Evolutionary conservation across 495 filamentous ascomycete species (phyloP).

Genomic region (Ramalina peruviana): DNA sequence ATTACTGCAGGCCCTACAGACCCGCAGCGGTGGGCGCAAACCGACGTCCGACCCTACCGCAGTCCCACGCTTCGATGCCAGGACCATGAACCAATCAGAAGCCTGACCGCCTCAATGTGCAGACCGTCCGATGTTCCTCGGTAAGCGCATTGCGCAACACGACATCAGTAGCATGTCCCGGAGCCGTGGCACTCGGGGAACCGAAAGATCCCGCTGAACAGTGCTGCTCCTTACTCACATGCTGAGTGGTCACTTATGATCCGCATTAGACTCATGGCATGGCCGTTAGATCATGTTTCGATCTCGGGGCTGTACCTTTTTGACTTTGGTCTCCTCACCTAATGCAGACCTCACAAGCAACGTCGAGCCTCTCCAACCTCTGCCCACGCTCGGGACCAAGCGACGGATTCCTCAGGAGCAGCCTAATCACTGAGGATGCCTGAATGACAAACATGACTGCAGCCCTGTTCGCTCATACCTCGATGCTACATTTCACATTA

Average conservation of each 20-base stretch:
- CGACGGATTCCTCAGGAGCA: slow-evolving; percentile 10
- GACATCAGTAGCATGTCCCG: background rate
- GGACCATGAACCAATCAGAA: background rate
- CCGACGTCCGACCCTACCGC: background rate
- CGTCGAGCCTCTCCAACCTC: slow-evolving; percentile 2
- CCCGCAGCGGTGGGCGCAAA: slow-evolving; percentile 2
- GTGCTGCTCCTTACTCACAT: background rate
- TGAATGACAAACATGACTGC: background rate
- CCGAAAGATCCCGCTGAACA: background rate
- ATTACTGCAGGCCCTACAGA: background rate
- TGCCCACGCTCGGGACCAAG: slow-evolving; percentile 5
- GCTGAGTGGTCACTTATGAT: slow-evolving; percentile 2
- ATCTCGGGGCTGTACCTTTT: slow-evolving; percentile 8
- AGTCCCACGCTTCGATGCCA: background rate
- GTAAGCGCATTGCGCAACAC: slow-evolving; percentile 4
- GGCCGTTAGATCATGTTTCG: slow-evolving; percentile 1
- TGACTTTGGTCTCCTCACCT: slow-evolving; percentile 5
- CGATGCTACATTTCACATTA: background rate
- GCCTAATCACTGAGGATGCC: slow-evolving; percentile 12
- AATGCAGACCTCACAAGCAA: slow-evolving; percentile 1
- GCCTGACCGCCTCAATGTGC: background rate
- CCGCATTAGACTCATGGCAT: slow-evolving; percentile 4
- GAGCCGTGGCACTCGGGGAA: background rate
- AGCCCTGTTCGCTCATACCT: background rate
- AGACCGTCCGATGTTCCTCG: background rate